A percentile compares a stretch with the other conserved stretches of the same genome.
phyloP scores from a whole-genome alignment of 2,329 filamentous ascomycete genomes.

The Diplodia intermedia region DNA sequence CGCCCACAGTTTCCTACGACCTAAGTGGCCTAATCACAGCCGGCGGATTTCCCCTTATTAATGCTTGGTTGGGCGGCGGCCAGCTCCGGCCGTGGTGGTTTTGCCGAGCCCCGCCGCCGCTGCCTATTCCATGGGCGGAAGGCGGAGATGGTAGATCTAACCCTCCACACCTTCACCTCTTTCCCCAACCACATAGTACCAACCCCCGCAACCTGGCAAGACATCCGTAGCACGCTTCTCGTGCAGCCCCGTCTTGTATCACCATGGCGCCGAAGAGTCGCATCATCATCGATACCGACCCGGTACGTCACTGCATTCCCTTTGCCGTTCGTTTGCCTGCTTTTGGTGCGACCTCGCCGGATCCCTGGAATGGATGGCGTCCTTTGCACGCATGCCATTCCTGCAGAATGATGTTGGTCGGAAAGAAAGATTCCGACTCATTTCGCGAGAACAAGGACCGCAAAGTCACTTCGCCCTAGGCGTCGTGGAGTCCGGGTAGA shows the following conservation, averaged over 20 bases:
- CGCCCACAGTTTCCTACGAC: not conserved
- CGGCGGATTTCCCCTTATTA: not conserved
- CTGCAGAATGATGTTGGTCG: not conserved
- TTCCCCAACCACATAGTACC: not conserved
- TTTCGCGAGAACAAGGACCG: too few species aligned
- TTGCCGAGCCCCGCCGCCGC: constrained; percentile 20
- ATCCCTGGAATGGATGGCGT: not conserved
- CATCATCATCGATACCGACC: constrained; percentile 96
- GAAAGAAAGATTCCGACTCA: not conserved
- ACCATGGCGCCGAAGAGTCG: constrained; percentile 14
- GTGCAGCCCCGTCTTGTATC: not conserved
- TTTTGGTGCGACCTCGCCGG: not conserved
- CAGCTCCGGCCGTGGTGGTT: not conserved
- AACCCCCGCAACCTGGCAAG: not conserved
- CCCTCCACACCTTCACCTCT: not conserved
- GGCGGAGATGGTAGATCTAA: not conserved
- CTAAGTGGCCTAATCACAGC: not conserved
- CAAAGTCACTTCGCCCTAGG: too few species aligned
- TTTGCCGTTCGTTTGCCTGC: constrained; percentile 4
- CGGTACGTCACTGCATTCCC: constrained; percentile 60
- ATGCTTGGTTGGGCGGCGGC: constrained; percentile 5
- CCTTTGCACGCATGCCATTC: not conserved
- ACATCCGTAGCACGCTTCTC: not conserved
- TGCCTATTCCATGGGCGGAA: constrained; percentile 4
- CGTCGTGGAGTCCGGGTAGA: too few species aligned